phyloP scores from a whole-genome alignment of 768 basidiomycete species.

The Mycena belliarum region DNA sequence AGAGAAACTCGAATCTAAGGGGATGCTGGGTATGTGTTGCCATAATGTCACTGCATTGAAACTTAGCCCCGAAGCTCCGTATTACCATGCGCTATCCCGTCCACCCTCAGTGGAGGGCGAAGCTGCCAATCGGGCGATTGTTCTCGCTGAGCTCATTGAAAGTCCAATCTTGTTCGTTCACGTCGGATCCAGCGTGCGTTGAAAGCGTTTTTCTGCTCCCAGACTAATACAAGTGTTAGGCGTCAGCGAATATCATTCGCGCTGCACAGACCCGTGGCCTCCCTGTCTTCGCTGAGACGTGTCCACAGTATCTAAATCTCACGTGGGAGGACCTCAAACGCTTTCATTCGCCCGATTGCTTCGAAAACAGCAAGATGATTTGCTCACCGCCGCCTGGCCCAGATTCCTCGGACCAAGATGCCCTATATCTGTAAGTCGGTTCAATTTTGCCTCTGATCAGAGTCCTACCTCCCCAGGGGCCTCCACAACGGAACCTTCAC shows the following conservation, averaged over 20 bases:
- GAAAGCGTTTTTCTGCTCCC: no score
- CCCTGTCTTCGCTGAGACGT: conserved; percentile 6
- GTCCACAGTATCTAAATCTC: conserved; percentile 4
- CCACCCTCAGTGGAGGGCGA: conserved; percentile 4
- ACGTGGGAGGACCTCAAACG: conserved; percentile 8
- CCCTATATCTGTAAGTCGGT: conserved; percentile 2
- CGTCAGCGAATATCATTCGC: neutral
- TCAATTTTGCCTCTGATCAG: neutral
- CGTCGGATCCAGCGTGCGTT: conserved; percentile 6
- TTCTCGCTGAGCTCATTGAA: conserved; percentile 1
- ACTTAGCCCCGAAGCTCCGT: neutral
- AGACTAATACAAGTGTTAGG: neutral
- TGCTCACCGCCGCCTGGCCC: conserved; percentile 8
- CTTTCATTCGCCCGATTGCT: conserved; percentile 2
- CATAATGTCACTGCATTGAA: neutral
- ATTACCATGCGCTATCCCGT: conserved; percentile 3
- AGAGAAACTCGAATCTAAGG: conserved; percentile 7
- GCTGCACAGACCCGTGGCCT: conserved; percentile 3
- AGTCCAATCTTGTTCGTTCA: conserved; percentile 5
- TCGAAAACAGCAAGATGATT: conserved; percentile 9
- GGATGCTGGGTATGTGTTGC: conserved; percentile 1
- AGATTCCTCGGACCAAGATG: conserved; percentile 4
- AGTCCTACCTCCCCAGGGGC: neutral
- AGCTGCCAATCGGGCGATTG: conserved; percentile 5
- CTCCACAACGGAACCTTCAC: conserved; percentile 6